phyloP scores from a whole-genome alignment of 306 rosid species.

The Glycine latifolia region DNA sequence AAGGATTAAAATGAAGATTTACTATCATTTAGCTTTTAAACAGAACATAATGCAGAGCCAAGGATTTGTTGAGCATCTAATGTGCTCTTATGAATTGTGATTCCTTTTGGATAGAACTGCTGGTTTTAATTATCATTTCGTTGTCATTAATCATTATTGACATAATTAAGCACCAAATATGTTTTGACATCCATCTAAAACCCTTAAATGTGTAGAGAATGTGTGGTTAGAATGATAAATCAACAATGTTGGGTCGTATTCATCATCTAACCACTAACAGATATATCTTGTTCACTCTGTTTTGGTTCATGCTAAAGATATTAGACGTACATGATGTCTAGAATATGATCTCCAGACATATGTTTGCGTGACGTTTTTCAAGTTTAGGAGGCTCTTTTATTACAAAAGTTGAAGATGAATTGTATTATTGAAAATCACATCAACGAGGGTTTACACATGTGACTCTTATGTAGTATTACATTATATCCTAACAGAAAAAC shows the following conservation, averaged over 20 bases:
- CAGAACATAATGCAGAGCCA: neutral
- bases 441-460: neutral
- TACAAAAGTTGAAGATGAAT: neutral
- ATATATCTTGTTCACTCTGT: neutral
- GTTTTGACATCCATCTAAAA: neutral
- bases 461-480: neutral
- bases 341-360: constrained; percentile 4
- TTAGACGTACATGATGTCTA: neutral
- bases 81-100: neutral
- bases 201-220: neutral
- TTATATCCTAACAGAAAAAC: neutral
- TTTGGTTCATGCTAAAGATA: neutral
- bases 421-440: neutral
- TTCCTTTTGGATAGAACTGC: neutral
- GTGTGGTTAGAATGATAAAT: neutral
- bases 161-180: neutral
- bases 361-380: constrained; percentile 1
- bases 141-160: neutral
- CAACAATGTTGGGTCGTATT: neutral
- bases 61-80: constrained; percentile 15
- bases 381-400: constrained; percentile 13
- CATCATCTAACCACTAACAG: neutral
- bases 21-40: neutral
- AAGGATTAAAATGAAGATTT: neutral
- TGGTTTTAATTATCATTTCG: neutral